Base-by-base conservation (phyloP, 2,329 filamentous ascomycete species). In the Trichoderma koningii region DNA sequence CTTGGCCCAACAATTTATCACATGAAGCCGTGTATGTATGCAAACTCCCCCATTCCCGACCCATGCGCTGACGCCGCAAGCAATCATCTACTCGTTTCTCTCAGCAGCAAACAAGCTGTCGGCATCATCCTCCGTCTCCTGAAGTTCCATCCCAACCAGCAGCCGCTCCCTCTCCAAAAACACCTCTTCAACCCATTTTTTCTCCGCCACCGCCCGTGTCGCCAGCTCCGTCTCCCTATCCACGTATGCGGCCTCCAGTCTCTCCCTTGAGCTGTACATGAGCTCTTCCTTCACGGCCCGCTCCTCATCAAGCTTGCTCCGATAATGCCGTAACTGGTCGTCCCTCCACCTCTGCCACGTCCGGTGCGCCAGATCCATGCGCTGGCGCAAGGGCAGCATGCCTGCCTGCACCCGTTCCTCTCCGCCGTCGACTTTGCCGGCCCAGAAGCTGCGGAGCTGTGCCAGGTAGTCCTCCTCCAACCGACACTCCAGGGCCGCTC, bases 111-210 rank as follows among this genome's bases (percentile, higher is more conserved):
- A 75, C 44, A 78, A 60, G 42, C 71, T 76, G 53, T 78, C 76
- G 5, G 74, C 73, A 57, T 77, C 76, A 3, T 73, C 76, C 60
- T 83, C 78, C 48, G 81, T 72, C 73, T 84, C 82, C 2, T 77
- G 72, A 15, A 69, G 62, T 70, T 82, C 78, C 70, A 76, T 73
- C 34, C 77, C 78, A 7, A 66, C 72, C 53, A 86, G 72, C 68
- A 84, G 70, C 44, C 72, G 74, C 34, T 69, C 71, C 12, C 83
- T 76, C 71, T 84, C 83, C 6, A 76, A 71, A 5, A 79, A 67
- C 3, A 84, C 79, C 48, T 77, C 75, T 42, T 75, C 73, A 26
- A 80, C 71, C 84, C 84, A 87, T 64, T 73, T 75, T 64, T 76
- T 72, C 74, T 86, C 82, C 0, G 80, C 81, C 7, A 68, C 69